Percentiles rank a stretch among this genome's conserved stretches.
Conservation (phyloP, 1,284 basidiomycete genomes). For the Sparassis latifolia region DNA sequence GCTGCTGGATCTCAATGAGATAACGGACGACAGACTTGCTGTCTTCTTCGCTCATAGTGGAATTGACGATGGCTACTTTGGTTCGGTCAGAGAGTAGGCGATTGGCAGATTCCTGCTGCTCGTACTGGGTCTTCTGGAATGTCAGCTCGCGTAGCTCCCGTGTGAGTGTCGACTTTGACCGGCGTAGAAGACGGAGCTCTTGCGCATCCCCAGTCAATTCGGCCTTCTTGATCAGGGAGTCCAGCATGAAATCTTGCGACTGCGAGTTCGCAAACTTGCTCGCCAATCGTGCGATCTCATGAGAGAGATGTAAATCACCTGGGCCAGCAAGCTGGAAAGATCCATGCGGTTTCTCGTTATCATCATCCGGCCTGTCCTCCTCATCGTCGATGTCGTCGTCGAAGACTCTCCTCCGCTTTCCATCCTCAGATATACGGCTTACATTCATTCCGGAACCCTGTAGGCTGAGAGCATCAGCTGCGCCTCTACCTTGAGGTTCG, state of each 20-base stretch:
- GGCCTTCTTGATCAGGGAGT: constrained; percentile 86
- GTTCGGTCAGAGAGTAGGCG: constrained; percentile 77
- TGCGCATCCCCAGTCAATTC: constrained; percentile 87
- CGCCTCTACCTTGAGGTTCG: constrained; percentile 9
- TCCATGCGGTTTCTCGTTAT: constrained; percentile 36
- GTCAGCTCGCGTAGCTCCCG: constrained; percentile 79
- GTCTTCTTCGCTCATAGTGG: constrained; percentile 72
- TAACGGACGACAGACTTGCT: constrained; percentile 90
- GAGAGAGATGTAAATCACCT: constrained; percentile 80
- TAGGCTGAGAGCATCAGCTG: constrained; percentile 12
- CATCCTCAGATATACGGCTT: constrained; percentile 7
- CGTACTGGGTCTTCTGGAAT: constrained; percentile 88
- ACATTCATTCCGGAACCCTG: constrained; percentile 9
- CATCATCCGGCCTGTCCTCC: constrained; percentile 39
- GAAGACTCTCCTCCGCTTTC: constrained; percentile 15
- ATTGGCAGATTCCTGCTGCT: constrained; percentile 85
- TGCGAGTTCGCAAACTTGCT: constrained; percentile 73
- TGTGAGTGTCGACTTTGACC: constrained; percentile 75
- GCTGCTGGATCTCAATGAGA: constrained; percentile 86
- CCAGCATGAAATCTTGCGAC: constrained; percentile 78
- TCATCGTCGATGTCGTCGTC: constrained; percentile 35
- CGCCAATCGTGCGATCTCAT: constrained; percentile 73
- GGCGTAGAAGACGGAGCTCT: constrained; percentile 77
- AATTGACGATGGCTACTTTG: constrained; percentile 70
- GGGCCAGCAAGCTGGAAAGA: constrained; percentile 72